Base-by-base conservation (phyloP, 2,329 filamentous ascomycete genomes). In the Aspergillus felis region DNA sequence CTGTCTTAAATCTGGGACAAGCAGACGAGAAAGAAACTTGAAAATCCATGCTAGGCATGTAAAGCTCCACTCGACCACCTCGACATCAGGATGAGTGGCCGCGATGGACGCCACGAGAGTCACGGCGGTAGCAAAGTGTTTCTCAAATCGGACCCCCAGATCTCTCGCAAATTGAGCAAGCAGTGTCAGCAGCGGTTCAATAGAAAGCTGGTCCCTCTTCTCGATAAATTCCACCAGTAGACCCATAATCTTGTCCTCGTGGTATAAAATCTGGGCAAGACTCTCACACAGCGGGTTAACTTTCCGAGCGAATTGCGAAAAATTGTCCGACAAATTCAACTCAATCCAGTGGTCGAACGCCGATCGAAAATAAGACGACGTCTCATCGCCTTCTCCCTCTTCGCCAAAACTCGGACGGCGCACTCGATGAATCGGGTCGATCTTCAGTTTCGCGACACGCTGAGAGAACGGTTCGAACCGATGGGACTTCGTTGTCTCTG, bases 41-140 rank as follows among this genome's bases (percentile, higher is more conserved):
- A 99, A 97, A 44, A 97, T 81, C 81, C 95, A 99, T 49, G 94
- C 92, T 56, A 99, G 81, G 65, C 91, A 92, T 12, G 88, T 91
- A 76, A 99, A 99, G 52, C 91, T 93, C 92, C 93, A 97, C 77
- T 99, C 94, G 52, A 97, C 90, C n/a, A 95, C 92, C 61, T 92
- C 90, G 27, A 90, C 87, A 68, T 90, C 88, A 56, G 89, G 82
- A 54, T 90, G 86, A 66, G 86, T 89, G 54, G 87, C 87, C 10
- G 92, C 92, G 62, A 97, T 84, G 17, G 86, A 85, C 42, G 90
- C 84, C 55, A 99, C 86, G 54, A 95, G 79, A 54, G 81, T 83
- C 57, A 99, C 84, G 27, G 89, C 86, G 53, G 84, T 82, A 49
- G 86, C 82, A 72, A 96, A 97, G 73, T 96, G 87, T 68, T 89